Evolutionary conservation across 2,329 filamentous ascomycete genomes (phyloP).

Genomic region (Raffaelea deltoideospora): DNA sequence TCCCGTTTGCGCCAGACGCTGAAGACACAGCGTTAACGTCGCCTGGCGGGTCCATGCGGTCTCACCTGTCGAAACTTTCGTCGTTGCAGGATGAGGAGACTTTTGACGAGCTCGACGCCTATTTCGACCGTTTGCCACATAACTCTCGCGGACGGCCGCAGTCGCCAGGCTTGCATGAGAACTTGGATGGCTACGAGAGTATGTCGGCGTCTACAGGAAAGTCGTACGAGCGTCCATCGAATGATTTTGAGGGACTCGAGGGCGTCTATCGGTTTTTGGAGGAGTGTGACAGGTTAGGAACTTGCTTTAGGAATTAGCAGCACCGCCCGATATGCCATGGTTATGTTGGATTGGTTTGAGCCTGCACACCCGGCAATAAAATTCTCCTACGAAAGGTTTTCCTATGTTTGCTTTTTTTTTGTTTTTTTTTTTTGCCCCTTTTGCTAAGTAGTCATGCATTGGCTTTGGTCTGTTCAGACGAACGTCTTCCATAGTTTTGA

Average conservation of each 20-base stretch:
- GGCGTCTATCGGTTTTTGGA: conserved; percentile 43
- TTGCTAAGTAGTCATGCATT: too few species aligned
- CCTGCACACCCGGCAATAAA: too few species aligned
- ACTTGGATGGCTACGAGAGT: conserved; percentile 27
- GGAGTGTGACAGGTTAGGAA: conserved; percentile 40
- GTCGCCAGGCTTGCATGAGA: conserved; percentile 11
- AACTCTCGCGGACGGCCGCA: conserved; percentile 17
- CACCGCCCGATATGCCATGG: too few species aligned
- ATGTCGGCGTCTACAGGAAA: conserved; percentile 30
- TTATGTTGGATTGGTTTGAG: too few species aligned
- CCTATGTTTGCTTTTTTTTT: too few species aligned
- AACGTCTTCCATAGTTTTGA: too few species aligned
- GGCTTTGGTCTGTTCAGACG: too few species aligned
- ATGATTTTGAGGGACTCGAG: conserved; percentile 38
- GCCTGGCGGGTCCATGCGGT: conserved; percentile 32
- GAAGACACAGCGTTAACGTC: conserved; percentile 21
- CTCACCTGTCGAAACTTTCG: conserved; percentile 18
- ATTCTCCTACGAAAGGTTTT: too few species aligned
- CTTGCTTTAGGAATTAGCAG: too few species aligned
- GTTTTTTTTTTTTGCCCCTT: too few species aligned
- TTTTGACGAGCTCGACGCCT: neutral
- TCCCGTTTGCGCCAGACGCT: conserved; percentile 62
- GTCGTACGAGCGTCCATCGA: conserved; percentile 27
- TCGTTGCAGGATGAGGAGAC: conserved; percentile 19
- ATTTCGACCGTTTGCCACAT: neutral